phyloP scores from a whole-genome alignment of 495 filamentous ascomycete genomes.

The Podospora sp. region DNA sequence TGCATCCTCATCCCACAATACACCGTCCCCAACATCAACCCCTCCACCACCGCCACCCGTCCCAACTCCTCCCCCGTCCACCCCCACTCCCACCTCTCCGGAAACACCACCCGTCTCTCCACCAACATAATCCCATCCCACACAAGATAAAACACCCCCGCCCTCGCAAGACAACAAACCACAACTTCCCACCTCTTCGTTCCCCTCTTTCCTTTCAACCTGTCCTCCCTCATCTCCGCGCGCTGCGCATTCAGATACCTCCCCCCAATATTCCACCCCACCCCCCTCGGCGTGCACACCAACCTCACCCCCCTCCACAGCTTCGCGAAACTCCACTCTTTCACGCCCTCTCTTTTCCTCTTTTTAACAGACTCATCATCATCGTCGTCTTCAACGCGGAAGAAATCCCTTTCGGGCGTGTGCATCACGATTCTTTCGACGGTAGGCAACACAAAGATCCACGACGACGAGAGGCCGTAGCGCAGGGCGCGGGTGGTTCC shows the following conservation, averaged over 20 bases:
- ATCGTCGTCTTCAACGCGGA: neutral
- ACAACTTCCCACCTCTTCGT: constrained; percentile 5
- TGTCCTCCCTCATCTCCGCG: neutral
- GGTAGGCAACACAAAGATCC: constrained; percentile 25
- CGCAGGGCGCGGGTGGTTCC: constrained; percentile 18
- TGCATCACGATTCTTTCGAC: constrained; percentile 17
- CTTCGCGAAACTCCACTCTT: constrained; percentile 19
- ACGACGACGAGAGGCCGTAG: constrained; percentile 22
- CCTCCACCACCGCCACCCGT: constrained; percentile 12
- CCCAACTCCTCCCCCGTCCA: constrained; percentile 7
- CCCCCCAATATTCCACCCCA: constrained; percentile 29
- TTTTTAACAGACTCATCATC: neutral
- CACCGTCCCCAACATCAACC: constrained; percentile 16
- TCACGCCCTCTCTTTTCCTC: neutral
- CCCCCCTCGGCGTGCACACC: constrained; percentile 20
- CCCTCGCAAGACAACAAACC: neutral
- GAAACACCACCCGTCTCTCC: constrained; percentile 1
- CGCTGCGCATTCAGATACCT: constrained; percentile 11
- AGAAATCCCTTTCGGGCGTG: constrained; percentile 25
- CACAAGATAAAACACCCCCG: constrained; percentile 17
- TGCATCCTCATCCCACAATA: constrained; percentile 25
- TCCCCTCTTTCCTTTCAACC: neutral
- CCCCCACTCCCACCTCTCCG: neutral
- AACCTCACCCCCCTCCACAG: constrained; percentile 14
- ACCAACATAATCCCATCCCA: constrained; percentile 21